Conservation (phyloP, 2,329 filamentous ascomycete genomes). For the Alternaria novae-zelandiae region DNA sequence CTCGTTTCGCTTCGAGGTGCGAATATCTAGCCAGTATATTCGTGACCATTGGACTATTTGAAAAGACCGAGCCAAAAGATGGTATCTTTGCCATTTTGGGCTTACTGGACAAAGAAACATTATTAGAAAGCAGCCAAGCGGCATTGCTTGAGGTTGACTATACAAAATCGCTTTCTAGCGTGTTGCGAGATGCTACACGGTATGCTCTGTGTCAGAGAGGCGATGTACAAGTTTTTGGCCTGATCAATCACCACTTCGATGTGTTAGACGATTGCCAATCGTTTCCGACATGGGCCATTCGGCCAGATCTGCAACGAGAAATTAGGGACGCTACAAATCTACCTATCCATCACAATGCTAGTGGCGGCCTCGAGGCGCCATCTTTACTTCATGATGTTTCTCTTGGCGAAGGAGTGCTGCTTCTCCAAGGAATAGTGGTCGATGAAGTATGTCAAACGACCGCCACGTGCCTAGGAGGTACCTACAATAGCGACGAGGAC, state of each 20-base stretch:
- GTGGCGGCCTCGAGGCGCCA: accelerated
- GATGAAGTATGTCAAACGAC: background rate
- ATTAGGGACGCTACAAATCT: accelerated
- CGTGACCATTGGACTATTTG: accelerated
- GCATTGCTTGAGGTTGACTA: background rate
- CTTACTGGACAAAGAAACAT: background rate
- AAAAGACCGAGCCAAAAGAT: background rate
- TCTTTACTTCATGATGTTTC: background rate
- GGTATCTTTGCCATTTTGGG: background rate
- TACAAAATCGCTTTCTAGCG: background rate
- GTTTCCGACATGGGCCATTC: background rate
- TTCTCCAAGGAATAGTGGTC: background rate
- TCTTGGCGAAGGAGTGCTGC: background rate
- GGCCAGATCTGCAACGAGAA: background rate
- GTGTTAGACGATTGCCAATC: accelerated
- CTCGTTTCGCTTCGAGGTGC: accelerated
- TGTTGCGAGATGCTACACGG: background rate
- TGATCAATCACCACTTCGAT: background rate
- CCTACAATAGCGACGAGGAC: accelerated
- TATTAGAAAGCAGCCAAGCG: accelerated
- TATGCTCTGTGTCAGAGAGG: background rate
- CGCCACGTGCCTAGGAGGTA: accelerated
- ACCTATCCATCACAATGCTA: background rate
- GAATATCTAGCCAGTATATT: accelerated
- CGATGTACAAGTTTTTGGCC: accelerated